Base-by-base conservation (phyloP, 2,329 filamentous ascomycete species). In the Hymenoscyphus occultus region DNA sequence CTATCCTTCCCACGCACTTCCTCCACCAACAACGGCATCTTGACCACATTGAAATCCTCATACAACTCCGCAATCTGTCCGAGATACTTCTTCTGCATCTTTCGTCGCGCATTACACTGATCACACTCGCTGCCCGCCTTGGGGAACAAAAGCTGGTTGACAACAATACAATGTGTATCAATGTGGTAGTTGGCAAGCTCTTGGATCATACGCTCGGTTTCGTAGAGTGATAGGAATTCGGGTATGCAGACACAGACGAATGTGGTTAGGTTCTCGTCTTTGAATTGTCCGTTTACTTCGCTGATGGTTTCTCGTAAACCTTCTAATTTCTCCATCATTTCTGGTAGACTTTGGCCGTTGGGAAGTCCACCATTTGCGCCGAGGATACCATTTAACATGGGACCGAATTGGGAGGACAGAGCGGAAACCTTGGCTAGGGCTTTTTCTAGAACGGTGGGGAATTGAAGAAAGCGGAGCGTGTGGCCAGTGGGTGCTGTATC, bases 201-300 rank as follows among this genome's bases (percentile, higher is more conserved):
- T 83, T 99, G 95, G 74, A 99, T 98, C 95, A 99, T 98, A 74
- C 95, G 91, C 83, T 99, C 95, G 68, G 95, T 99, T 84, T 99
- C 95, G 81, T 99, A 99, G 61, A 99, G 84, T 45, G 90, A 93
- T 73, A 99, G 79, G 81, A 99, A 99, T 80, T 99, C 95, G 62
- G 95, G 92, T 77, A 99, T 99, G 78, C 95, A 97, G 67, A 99
- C 95, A 77, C 95, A 98, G 62, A 99, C 93, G 75, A 99, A 99
- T 0, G 95, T 99, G 28, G 93, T 97, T 73, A 97, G 86, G 71
- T 93, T 90, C 64, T 95, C 89, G 76, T 99, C 91, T 83, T 99
- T 97, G 86, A 99, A 99, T 79, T 99, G 95, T 60, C 91, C 86
- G 81, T 99, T 99, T 74, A 99, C 95, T 78, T 99, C 95, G 72